Base-by-base conservation (phyloP, 306 rosid species). In the Inga leiocalycina region DNA sequence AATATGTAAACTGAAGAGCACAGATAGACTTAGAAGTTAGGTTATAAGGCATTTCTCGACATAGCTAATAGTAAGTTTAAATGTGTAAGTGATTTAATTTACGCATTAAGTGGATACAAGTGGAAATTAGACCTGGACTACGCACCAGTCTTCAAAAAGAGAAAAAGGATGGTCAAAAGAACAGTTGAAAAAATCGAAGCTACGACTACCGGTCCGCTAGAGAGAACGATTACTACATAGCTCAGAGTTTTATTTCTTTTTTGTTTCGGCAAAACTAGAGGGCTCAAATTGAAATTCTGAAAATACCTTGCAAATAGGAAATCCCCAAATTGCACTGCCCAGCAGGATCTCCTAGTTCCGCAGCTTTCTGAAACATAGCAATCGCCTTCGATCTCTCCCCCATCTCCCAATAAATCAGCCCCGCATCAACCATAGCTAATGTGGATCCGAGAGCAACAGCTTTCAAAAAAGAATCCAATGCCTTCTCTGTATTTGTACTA, bases 301-400 rank as follows among this genome's bases (percentile, higher is more conserved):
- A 35, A 39, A 2, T n/a, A 95, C 99, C 99, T 84, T 90, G 96
- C 82, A 96, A 82, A 87, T 87, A 92, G 2, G 93, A 90, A 85
- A 96, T 88, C 15, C 93, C 98, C 84, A 96, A 88, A 91, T 93
- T 93, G 90, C 97, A 92, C 88, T 90, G 90, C 19, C 93, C 99
- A 75, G 97, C 84, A 19, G 89, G 78, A 54, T 93, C 96, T 16
- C 99, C 97, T 6, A 91, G 90, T 8, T 75, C 88, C 0, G 98
- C 96, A 34, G 97, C 97, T 48, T 75, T 85, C 8, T 49, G 88
- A 80, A 90, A 96, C 75, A 92, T 74, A 41, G 82, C 81, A n/a
- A 92, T 11, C 14, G 98, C 98, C 64, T 84, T 79, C 3, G 73
- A 79, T 83, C 76, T 89, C 46, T 85, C 80, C 1, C 97, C 98